phyloP scores from a whole-genome alignment of 805 yeast species.

The Lachancea fermentati region DNA sequence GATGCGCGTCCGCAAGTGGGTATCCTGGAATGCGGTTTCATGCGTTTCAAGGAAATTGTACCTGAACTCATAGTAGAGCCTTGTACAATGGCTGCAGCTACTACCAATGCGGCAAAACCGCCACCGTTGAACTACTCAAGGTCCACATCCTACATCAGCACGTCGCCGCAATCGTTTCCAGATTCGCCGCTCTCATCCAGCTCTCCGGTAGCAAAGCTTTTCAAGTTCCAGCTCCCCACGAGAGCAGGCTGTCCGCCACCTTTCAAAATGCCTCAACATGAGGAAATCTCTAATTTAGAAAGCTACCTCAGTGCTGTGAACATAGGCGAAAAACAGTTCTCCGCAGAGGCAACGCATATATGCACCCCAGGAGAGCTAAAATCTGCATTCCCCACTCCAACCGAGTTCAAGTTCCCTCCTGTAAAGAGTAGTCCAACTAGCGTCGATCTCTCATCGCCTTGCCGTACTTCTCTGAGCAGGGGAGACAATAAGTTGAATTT shows the following conservation, averaged over 20 bases:
- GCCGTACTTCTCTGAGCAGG: background rate
- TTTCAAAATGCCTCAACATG: slow-evolving; percentile 28
- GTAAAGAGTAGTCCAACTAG: background rate
- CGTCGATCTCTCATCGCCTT: background rate
- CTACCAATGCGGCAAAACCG: slow-evolving; percentile 1
- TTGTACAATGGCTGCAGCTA: background rate
- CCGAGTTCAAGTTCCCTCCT: slow-evolving; percentile 8
- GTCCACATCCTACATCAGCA: background rate
- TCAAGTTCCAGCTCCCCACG: slow-evolving; percentile 29
- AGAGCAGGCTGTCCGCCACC: slow-evolving; percentile 15
- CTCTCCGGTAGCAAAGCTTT: slow-evolving; percentile 30
- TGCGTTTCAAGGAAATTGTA: slow-evolving; percentile 1
- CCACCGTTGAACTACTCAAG: background rate
- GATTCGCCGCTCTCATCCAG: slow-evolving; percentile 28
- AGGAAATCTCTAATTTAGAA: slow-evolving; percentile 28
- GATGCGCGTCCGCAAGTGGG: slow-evolving; percentile 3
- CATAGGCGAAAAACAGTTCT: slow-evolving; percentile 18
- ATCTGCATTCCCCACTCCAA: background rate
- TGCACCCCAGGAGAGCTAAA: slow-evolving; percentile 1
- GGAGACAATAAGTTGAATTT: slow-evolving; percentile 20
- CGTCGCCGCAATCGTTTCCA: background rate
- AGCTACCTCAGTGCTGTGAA: slow-evolving; percentile 30
- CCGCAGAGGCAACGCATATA: background rate
- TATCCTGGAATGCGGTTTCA: slow-evolving; percentile 9
- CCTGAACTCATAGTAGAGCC: slow-evolving; percentile 3